Percentiles rank a stretch among this genome's conserved stretches.
Conservation (phyloP, 768 basidiomycete species). For the Termitomyces sp. region DNA sequence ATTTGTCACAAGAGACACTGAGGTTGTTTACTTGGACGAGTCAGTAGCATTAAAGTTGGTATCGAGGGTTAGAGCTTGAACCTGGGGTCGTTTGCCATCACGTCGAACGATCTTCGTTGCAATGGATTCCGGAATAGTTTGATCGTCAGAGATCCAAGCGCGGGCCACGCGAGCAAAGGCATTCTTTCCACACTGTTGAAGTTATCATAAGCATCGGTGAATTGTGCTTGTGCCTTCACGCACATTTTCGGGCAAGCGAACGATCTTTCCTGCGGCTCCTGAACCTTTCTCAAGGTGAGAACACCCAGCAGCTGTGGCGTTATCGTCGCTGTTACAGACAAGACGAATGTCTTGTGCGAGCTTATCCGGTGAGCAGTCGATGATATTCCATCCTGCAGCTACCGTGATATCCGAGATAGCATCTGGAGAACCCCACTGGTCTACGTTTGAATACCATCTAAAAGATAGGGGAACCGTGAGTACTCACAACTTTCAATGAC, state of each 20-base stretch:
- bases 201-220: not conserved
- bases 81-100: slow-evolving; percentile 28
- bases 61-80: slow-evolving; percentile 36
- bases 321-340: slow-evolving; percentile 36
- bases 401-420: slow-evolving; percentile 39
- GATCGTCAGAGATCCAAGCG: slow-evolving; percentile 37
- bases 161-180: slow-evolving; percentile 37
- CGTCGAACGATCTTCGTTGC: slow-evolving; percentile 25
- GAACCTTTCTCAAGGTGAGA: slow-evolving; percentile 31
- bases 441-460: not conserved
- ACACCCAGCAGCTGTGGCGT: slow-evolving; percentile 26
- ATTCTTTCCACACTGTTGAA: slow-evolving; percentile 31
- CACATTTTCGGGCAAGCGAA: slow-evolving; percentile 45
- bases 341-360: slow-evolving; percentile 43
- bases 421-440: slow-evolving; percentile 31
- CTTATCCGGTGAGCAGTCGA: slow-evolving; percentile 36
- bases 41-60: slow-evolving; percentile 31
- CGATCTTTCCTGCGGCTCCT: slow-evolving; percentile 44
- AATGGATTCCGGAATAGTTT: slow-evolving; percentile 31
- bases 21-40: slow-evolving; percentile 16
- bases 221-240: not conserved
- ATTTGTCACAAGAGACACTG: not conserved
- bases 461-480: not conserved
- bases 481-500: slow-evolving; percentile 36
- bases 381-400: slow-evolving; percentile 49